Base-by-base conservation (phyloP, 2,329 filamentous ascomycete genomes). In the Fusarium sp. region DNA sequence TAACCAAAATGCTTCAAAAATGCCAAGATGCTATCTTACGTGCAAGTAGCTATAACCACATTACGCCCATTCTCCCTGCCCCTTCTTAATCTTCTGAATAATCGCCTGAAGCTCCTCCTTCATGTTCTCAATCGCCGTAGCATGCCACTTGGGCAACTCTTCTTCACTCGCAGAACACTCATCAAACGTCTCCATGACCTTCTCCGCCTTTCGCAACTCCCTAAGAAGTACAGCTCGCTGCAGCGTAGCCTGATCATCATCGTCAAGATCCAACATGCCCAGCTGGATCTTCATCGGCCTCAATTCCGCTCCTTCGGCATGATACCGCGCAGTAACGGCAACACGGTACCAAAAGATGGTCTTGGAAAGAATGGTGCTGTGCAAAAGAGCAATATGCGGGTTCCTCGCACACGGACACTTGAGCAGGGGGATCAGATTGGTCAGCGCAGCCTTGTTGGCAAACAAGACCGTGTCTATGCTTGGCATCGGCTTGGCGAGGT, bases 311-410 rank as follows among this genome's bases (percentile, higher is more conserved):
- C 46, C 58, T 1, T 71, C 62, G 0, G 46, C 27, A 14, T 73
- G 55, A 8, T 71, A 61, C 0, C 62, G 58, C 2, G 62, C 46
- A 4, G 66, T 58, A 3, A 67, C 66, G 1, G 70, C 62, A 1
- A 71, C 27, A 4, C 42, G 62, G 31, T 72, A 72, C 70, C 70
- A 73, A 12, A 73, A 72, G 0, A 72, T 58, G 3, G 73, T 63
- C 1, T 72, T 72, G n/a, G 58, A 67, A 12, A 72, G 20, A 11
- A 72, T 72, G n/a, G 70, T 71, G 11, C 70, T 61, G 22, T 72
- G 70, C 1, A 72, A 31, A 20, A 73, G 62, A 0, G 66, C 33
- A 0, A 72, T 61, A n/a, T 72, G 70, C 8, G 70, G 11, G 1
- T 31, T 71, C 3, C 17, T 31, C 27, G 62, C 62, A 17, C 66